Percentiles rank a stretch among this genome's conserved stretches.
Evolutionary conservation across 257 asterid species (phyloP).

Genomic region (Solanum clarkiae): DNA sequence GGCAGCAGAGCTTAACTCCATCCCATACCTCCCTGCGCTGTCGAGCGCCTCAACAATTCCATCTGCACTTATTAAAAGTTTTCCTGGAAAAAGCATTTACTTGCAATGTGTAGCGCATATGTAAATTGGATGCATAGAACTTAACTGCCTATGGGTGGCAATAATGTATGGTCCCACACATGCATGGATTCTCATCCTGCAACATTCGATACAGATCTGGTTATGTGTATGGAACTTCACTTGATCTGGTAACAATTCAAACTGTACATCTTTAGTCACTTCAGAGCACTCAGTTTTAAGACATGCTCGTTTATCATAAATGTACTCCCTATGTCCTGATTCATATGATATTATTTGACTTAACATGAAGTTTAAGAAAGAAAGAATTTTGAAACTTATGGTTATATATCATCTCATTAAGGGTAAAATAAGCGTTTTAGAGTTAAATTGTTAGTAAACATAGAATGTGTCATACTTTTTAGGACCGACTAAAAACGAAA

Average conservation of each 20-base stretch:
- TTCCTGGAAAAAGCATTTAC: neutral
- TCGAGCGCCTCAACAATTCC: neutral
- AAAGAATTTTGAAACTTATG: too few relatives aligned
- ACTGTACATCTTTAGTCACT: too few relatives aligned
- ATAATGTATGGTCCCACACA: neutral
- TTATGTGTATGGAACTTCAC: neutral
- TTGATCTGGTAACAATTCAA: too few relatives aligned
- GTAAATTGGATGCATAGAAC: constrained; percentile 70
- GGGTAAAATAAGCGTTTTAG: neutral
- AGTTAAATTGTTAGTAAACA: too few relatives aligned
- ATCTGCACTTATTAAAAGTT: neutral
- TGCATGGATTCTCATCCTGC: neutral
- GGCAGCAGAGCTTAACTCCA: neutral
- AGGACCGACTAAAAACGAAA: too few relatives aligned
- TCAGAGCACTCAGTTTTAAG: too few relatives aligned
- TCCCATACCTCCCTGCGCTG: neutral
- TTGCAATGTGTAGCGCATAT: constrained; percentile 41
- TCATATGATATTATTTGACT: too few relatives aligned
- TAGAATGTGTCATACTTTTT: too few relatives aligned
- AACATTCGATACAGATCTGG: neutral
- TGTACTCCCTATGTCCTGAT: too few relatives aligned
- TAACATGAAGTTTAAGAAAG: too few relatives aligned
- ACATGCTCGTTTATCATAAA: too few relatives aligned
- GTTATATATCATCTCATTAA: neutral
- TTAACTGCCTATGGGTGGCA: constrained; percentile 80